A percentile compares a stretch with the other conserved stretches of the same genome.
These are phyloP conservation scores for Phytophthora tubulina DNA, from an alignment of 352 stramenopile species.

Conservation along the genomic window DNA sequence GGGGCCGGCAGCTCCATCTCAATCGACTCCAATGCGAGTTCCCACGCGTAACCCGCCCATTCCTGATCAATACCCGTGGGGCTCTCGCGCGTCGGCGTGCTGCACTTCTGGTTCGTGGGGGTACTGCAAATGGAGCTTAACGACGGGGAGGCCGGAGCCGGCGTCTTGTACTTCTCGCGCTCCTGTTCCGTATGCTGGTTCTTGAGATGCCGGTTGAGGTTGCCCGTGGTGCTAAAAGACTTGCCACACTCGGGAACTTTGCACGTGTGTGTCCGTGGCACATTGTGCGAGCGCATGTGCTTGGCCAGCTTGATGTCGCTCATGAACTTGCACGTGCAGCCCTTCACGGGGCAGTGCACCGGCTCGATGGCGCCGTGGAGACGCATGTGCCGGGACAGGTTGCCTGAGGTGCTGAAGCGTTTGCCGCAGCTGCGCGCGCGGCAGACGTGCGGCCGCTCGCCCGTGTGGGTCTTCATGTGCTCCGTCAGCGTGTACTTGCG, in stretches of 20 bases:
- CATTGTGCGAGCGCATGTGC: slow-evolving; percentile 56
- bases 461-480: slow-evolving; percentile 83
- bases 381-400: slow-evolving; percentile 58
- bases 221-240: slow-evolving; percentile 62
- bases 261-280: slow-evolving; percentile 50
- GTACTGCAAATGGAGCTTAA: slow-evolving; percentile 34
- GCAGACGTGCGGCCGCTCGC: slow-evolving; percentile 56
- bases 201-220: slow-evolving; percentile 62
- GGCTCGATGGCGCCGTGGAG: slow-evolving; percentile 55
- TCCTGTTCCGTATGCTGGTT: slow-evolving; percentile 51
- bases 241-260: slow-evolving; percentile 49
- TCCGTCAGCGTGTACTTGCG: slow-evolving; percentile 78
- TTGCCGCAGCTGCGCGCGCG: slow-evolving; percentile 50
- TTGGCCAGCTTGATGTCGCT: slow-evolving; percentile 55
- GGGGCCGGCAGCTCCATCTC: slow-evolving; percentile 33
- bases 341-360: slow-evolving; percentile 39
- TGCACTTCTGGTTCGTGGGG: slow-evolving; percentile 34
- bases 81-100: slow-evolving; percentile 32
- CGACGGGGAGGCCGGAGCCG: slow-evolving; percentile 13
- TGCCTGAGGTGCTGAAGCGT: slow-evolving; percentile 62
- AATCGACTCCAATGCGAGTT: slow-evolving; percentile 23
- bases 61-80: slow-evolving; percentile 46
- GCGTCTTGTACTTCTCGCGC: slow-evolving; percentile 27
- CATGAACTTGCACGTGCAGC: slow-evolving; percentile 44
- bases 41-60: slow-evolving; percentile 35